These are phyloP conservation scores for Gaertneriomyces semiglobifer DNA, from an alignment of 192 early-diverging fungal species.

Conservation along the genomic window DNA sequence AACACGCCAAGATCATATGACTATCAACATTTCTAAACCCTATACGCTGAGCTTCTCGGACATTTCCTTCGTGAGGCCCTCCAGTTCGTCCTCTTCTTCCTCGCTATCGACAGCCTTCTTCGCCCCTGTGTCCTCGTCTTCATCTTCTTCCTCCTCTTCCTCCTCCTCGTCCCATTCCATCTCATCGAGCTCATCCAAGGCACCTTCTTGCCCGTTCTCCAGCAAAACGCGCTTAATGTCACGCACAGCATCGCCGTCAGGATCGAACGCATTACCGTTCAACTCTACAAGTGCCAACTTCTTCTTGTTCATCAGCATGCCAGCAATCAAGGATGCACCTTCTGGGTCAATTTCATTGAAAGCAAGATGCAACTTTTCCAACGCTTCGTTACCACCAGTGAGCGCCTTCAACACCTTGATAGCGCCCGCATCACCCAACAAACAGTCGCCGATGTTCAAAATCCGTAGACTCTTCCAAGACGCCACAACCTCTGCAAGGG, in stretches of 20 bases:
- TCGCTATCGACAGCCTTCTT: conserved; percentile 38
- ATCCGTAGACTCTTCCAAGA: conserved; percentile 73
- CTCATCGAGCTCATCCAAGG: conserved; percentile 89
- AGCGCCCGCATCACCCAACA: conserved; percentile 73
- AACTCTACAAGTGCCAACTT: conserved; percentile 68
- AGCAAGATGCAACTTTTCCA: conserved; percentile 64
- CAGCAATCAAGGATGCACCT: conserved; percentile 64
- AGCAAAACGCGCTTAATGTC: conserved; percentile 66
- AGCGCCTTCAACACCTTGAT: conserved; percentile 65
- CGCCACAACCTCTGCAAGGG: conserved; percentile 72
- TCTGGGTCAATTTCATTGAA: conserved; percentile 88
- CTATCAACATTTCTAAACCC: too few relatives aligned
- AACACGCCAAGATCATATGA: too few relatives aligned
- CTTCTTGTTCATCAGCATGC: conserved; percentile 62
- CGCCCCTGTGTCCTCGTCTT: conserved; percentile 26
- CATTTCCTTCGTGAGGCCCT: conserved; percentile 1
- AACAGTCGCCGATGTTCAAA: conserved; percentile 89
- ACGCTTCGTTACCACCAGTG: conserved; percentile 47
- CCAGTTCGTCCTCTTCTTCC: conserved; percentile 35
- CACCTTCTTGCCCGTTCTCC: conserved; percentile 69
- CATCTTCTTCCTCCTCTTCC: conserved; percentile 49
- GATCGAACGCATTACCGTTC: conserved; percentile 89
- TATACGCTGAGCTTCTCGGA: conserved; percentile 23
- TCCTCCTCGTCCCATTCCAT: conserved; percentile 74
- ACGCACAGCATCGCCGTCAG: conserved; percentile 75